These are phyloP conservation scores for Boletus reticuloceps DNA, from an alignment of 768 basidiomycete genomes.

Conservation along the genomic window DNA sequence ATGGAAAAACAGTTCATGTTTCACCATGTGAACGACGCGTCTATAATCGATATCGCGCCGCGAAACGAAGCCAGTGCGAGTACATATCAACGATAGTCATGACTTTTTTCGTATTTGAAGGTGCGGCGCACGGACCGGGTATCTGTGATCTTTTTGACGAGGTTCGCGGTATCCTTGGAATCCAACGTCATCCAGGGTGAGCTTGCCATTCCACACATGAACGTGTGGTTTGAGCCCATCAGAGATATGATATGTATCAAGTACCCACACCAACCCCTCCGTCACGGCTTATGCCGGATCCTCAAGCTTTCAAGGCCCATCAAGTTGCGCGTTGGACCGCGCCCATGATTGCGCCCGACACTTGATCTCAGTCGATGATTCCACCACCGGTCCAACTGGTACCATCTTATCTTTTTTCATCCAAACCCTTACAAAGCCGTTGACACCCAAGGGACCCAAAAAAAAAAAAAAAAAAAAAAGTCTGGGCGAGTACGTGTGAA, in stretches of 20 bases:
- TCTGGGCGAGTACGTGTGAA: slow-evolving; percentile 48
- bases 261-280: slow-evolving; percentile 30
- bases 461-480: too few species aligned
- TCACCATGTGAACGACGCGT: slow-evolving; percentile 50
- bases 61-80: too few species aligned
- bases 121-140: too few species aligned
- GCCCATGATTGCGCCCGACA: slow-evolving; percentile 7
- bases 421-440: slow-evolving; percentile 43
- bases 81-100: too few species aligned
- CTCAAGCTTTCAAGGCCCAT: background rate
- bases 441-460: slow-evolving; percentile 42
- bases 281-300: slow-evolving; percentile 46
- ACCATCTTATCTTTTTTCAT: slow-evolving; percentile 48
- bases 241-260: too few species aligned
- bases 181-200: slow-evolving; percentile 61
- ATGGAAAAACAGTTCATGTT: slow-evolving; percentile 33
- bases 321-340: background rate
- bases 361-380: slow-evolving; percentile 43
- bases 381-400: slow-evolving; percentile 51
- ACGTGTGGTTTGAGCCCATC: slow-evolving; percentile 40
- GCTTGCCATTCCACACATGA: slow-evolving; percentile 55
- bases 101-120: too few species aligned
- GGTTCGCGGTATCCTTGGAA: slow-evolving; percentile 51
- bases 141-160: slow-evolving; percentile 38
- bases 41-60: slow-evolving; percentile 38